phyloP scores from a whole-genome alignment of 345 rosid species.

The Dipteronia sinensis region DNA sequence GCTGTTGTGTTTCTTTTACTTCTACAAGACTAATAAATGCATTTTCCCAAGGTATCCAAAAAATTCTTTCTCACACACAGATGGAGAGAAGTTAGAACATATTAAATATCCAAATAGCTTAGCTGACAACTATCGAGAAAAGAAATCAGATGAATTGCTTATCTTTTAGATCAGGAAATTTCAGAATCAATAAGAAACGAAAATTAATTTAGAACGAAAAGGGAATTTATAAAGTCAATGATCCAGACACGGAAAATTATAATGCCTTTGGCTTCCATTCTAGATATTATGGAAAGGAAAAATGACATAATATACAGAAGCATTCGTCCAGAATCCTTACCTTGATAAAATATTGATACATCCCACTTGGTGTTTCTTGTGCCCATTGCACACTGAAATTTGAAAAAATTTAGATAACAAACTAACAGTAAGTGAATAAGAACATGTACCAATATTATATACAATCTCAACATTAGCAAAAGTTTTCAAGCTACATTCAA shows the following conservation, averaged over 20 bases:
- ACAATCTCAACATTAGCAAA: conserved; percentile 1
- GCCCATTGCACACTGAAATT: conserved; percentile 73
- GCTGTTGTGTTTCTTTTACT: background rate
- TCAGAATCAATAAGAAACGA: background rate
- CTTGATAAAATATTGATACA: conserved; percentile 96
- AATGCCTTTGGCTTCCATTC: background rate
- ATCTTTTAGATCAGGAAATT: background rate
- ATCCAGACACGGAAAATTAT: background rate
- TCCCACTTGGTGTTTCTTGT: conserved; percentile 72
- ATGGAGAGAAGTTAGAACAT: background rate
- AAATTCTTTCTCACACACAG: background rate
- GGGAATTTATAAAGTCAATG: background rate
- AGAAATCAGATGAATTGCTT: background rate
- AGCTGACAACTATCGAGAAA: background rate
- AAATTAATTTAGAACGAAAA: background rate
- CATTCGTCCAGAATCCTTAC: conserved; percentile 35
- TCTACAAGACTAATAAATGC: background rate
- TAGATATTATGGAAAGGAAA: background rate
- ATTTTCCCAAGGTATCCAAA: background rate
- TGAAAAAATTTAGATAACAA: background rate
- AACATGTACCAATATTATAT: background rate
- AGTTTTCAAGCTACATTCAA: conserved; percentile 13
- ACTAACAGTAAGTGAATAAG: background rate
- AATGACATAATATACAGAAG: conserved; percentile 15
- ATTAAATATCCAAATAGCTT: conserved; percentile 4